A percentile compares a stretch with the other conserved stretches of the same genome.
phyloP scores from a whole-genome alignment of 331 rosid species.

The Dryas integrifolia region DNA sequence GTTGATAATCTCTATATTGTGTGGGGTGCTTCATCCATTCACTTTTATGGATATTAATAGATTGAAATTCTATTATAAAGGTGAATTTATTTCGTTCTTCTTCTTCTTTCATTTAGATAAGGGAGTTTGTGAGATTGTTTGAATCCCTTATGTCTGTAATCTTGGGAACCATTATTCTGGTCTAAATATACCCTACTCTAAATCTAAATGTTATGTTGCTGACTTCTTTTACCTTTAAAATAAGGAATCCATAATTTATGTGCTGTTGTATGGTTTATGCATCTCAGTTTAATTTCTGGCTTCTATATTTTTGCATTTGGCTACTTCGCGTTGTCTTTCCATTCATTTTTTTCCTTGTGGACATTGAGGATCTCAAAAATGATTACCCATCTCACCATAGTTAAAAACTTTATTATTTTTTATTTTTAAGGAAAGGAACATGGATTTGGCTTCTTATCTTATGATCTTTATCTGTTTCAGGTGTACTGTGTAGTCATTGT shows the following conservation, averaged over 20 bases:
- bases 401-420: conserved; percentile 1
- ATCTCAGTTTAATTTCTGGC: conserved; percentile 1
- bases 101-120: not conserved
- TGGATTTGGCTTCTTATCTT: conserved; percentile 10
- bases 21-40: not conserved
- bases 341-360: not conserved
- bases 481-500: conserved; percentile 30
- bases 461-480: conserved; percentile 33
- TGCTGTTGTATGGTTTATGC: not conserved
- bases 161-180: not conserved
- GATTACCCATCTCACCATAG: conserved; percentile 7
- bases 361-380: not conserved
- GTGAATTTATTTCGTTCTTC: conserved; percentile 4
- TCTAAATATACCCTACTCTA: not conserved
- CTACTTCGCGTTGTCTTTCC: not conserved
- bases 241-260: not conserved
- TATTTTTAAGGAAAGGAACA: not conserved
- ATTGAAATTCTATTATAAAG: not conserved
- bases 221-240: not conserved
- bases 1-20: not conserved
- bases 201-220: not conserved
- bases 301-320: not conserved
- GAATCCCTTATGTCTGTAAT: not conserved
- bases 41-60: not conserved
- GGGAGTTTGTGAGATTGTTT: not conserved